Evolutionary conservation across 2,329 filamentous ascomycete species (phyloP).

Genomic region (Raffaelea albimanens): DNA sequence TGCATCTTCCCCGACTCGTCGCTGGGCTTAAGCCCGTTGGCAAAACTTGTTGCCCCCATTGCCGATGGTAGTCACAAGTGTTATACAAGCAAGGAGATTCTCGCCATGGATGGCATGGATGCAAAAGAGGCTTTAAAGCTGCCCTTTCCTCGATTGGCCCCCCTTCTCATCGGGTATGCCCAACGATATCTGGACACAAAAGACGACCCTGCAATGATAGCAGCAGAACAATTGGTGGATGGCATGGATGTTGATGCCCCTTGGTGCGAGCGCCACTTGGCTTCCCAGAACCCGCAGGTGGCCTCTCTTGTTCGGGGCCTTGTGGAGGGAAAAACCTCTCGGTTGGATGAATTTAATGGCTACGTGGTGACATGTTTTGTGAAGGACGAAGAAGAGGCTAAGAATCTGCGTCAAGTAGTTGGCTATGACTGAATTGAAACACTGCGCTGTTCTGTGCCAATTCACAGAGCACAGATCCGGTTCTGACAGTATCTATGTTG

Average conservation of each 20-base stretch:
- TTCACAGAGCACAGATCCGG: too few relatives aligned
- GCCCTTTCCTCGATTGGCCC: background rate
- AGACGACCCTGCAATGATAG: background rate
- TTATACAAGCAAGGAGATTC: background rate
- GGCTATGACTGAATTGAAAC: background rate
- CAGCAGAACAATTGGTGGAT: conserved; percentile 1
- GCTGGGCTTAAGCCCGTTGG: background rate
- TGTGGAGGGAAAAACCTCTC: background rate
- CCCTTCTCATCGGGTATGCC: background rate
- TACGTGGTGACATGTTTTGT: conserved; percentile 1
- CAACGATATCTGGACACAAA: background rate
- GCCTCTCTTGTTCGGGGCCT: background rate
- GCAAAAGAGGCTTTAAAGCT: background rate
- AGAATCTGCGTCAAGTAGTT: background rate
- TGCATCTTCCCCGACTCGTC: background rate
- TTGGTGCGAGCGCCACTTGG: background rate
- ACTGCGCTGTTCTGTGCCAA: too few relatives aligned
- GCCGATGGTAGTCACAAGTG: background rate
- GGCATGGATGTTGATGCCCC: background rate
- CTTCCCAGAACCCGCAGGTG: background rate
- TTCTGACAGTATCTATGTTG: too few relatives aligned
- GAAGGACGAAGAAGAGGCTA: background rate
- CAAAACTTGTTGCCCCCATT: background rate
- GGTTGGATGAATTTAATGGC: background rate
- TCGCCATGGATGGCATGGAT: background rate